These are phyloP conservation scores for Hydrangea macrophylla DNA, from an alignment of 148 eudicot genomes.

Conservation along the genomic window DNA sequence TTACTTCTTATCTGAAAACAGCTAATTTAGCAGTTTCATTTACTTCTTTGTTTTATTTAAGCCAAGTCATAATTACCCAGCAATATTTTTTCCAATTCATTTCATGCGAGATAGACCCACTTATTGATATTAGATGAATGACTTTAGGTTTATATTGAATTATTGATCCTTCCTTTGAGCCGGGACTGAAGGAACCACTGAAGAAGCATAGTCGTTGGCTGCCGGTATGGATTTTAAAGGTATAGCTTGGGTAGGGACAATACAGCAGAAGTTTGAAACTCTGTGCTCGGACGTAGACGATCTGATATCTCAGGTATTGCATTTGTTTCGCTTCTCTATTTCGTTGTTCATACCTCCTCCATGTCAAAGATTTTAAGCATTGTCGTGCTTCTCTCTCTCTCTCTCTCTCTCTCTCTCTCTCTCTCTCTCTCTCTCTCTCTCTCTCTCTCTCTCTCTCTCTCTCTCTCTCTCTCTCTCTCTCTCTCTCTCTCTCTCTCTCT, in stretches of 20 bases:
- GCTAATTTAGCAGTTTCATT: constrained; percentile 3
- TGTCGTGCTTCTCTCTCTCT: not conserved
- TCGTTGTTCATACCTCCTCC: not conserved
- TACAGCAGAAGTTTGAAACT: constrained; percentile 9
- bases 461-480: not conserved
- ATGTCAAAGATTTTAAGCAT: not conserved
- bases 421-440: not conserved
- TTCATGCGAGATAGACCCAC: not conserved
- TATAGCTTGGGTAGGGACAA: constrained; percentile 1
- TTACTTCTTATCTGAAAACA: not conserved
- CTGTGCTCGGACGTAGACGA: not conserved
- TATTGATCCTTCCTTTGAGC: not conserved
- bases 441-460: not conserved
- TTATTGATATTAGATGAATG: not conserved
- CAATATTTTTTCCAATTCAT: not conserved
- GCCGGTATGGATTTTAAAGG: not conserved
- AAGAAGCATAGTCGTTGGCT: not conserved
- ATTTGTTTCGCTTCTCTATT: not conserved
- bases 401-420: too few relatives aligned
- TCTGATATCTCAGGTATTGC: constrained; percentile 6
- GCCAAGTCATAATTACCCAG: not conserved
- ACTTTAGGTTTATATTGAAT: constrained; percentile 6
- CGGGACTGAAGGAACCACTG: not conserved
- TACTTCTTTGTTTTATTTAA: not conserved
- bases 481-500: not conserved